Base-by-base conservation (phyloP, 345 rosid genomes). In the Brassica incana region DNA sequence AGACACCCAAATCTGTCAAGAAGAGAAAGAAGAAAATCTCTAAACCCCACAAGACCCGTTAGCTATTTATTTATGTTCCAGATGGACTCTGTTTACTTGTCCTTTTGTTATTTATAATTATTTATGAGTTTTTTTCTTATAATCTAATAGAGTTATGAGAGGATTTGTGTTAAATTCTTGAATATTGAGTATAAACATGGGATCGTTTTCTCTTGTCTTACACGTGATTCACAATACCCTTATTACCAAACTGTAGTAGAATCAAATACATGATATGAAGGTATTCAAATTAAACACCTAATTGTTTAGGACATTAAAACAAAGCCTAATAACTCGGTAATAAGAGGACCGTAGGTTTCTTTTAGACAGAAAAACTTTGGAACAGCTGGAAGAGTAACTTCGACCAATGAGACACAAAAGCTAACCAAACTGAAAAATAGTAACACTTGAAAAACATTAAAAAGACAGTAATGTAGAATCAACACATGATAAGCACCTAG, bases 1-100 rank as follows among this genome's bases (percentile, higher is more conserved):
- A 95, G 83, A 86, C 85, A 50, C 98, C 98, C 1, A 95, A 95
- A 85, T 90, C 97, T 68, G 82, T 89, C 4, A 95, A 93, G 98
- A 95, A 91, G 79, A 80, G 97, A 74, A 90, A 91, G 82, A 93
- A 92, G 87, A 94, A 94, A 85, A 6, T 88, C 62, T 87, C 92
- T 54, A 95, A 90, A 84, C 83, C 94, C 56, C 85, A 84, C 18
- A 92, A 88, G 87, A 86, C 89, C 5, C 87, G 95, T 78, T 93
- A 82, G 84, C 0, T 27, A 3, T 11, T n/a, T 15, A 15, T 30
- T 16, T 50, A 58, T 9, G 54, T 69, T n/a, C 48, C 58, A 45
- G 54, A 45, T 12, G 0, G 18, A 50, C 9, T 48, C 15, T 54
- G 3, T 6, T 15, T 54, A 15, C 60, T 54, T n/a, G 18, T 14